These are phyloP conservation scores for Misopates orontium DNA, from an alignment of 257 asterid species.

Conservation along the genomic window DNA sequence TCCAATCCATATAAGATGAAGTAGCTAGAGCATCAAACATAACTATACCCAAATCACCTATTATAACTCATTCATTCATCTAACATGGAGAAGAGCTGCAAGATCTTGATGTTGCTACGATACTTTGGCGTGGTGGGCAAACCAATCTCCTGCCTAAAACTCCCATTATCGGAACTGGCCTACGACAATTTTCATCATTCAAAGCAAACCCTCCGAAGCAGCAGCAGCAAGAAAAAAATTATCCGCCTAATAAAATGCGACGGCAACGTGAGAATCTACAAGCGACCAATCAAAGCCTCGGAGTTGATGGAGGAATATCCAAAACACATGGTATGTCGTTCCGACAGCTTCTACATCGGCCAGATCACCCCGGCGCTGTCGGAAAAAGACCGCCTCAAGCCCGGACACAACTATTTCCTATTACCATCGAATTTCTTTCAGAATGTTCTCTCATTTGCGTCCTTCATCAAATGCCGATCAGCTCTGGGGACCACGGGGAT, in stretches of 20 bases:
- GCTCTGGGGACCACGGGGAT: background rate
- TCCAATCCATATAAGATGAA: too few species aligned
- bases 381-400: conserved; percentile 40
- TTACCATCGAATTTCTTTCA: conserved; percentile 52
- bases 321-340: conserved; percentile 55
- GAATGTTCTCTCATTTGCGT: conserved; percentile 43
- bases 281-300: conserved; percentile 39
- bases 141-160: background rate
- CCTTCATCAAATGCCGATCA: conserved; percentile 38
- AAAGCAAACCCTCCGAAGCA: background rate
- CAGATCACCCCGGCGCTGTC: conserved; percentile 47
- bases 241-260: conserved; percentile 29
- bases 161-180: background rate
- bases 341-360: conserved; percentile 58
- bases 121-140: background rate
- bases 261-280: conserved; percentile 45
- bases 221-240: background rate
- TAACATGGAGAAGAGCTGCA: background rate
- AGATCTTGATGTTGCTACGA: background rate
- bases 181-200: background rate
- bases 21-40: too few species aligned
- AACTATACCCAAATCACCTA: too few species aligned
- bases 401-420: conserved; percentile 50
- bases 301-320: conserved; percentile 53
- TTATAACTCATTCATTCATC: too few species aligned